Percentiles rank a stretch among this genome's conserved stretches.
phyloP scores from a whole-genome alignment of 805 yeast genomes.

The Vanderwaltozyma polyspora region DNA sequence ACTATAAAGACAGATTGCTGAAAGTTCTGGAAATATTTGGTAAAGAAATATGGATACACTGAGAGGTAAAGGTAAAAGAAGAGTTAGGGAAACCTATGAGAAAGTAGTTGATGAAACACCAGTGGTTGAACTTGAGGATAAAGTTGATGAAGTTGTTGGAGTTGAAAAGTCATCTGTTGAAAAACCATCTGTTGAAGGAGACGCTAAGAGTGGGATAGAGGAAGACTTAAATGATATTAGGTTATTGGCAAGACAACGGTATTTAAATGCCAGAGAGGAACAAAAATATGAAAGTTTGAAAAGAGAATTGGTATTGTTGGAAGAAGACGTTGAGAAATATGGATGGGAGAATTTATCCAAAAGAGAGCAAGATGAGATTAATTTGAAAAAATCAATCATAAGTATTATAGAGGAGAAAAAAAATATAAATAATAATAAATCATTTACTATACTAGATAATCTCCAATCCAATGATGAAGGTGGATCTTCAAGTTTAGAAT shows the following conservation, averaged over 20 bases:
- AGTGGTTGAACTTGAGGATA: slow-evolving; percentile 2
- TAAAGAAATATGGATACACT: neutral
- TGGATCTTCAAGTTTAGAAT: neutral
- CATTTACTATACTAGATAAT: slow-evolving; percentile 47
- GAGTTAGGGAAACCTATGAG: slow-evolving; percentile 14
- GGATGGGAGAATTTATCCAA: slow-evolving; percentile 45
- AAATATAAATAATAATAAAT: neutral
- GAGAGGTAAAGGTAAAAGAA: slow-evolving; percentile 15
- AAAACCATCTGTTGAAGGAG: no score
- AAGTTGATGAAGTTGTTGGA: slow-evolving; percentile 2
- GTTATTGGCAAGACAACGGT: slow-evolving; percentile 37
- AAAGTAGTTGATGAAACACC: slow-evolving; percentile 9
- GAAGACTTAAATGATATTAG: slow-evolving; percentile 30
- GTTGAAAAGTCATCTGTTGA: neutral
- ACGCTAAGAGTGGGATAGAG: no score
- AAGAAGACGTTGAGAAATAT: slow-evolving; percentile 36
- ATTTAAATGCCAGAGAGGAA: slow-evolving; percentile 38
- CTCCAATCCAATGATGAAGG: slow-evolving; percentile 34
- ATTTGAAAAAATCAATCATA: slow-evolving; percentile 33
- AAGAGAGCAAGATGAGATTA: slow-evolving; percentile 41
- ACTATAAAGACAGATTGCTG: no score
- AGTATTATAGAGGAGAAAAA: neutral
- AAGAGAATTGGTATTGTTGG: slow-evolving; percentile 38
- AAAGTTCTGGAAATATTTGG: neutral
- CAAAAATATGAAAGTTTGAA: slow-evolving; percentile 34